Base-by-base conservation (phyloP, 176 grass and related monocot species). In the Cymbopogon citratus region DNA sequence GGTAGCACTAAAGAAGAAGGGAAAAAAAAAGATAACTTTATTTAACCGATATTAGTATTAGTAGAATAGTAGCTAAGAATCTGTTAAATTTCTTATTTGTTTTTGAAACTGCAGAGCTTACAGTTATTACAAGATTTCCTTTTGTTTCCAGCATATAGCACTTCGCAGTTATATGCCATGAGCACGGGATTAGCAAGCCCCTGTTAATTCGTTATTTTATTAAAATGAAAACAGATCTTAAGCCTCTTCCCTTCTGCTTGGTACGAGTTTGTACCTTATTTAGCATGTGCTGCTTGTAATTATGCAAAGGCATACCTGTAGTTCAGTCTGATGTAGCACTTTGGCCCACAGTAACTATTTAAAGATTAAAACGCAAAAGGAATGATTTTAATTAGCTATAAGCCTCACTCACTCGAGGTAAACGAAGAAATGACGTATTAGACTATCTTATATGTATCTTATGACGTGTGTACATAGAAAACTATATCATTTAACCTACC, bases 261-360 rank as follows among this genome's bases (percentile, higher is more conserved):
- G 57, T 73, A 73, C 80, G 35, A 46, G 4, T 36, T 35, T 56
- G 44, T 79, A 73, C 74, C 35, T 79, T 56, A 29, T 39, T 71
- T 78, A 38, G 23, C 21, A 85, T 75, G 64, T 44, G 39, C 62
- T 36, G 33, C 41, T 9, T 73, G 65, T 76, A 80, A 23, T 80
- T 33, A 36, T 63, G 72, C 46, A 73, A 39, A 77, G 72, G 36
- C 64, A 70, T 70, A 43, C 23, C 23, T 6, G 29, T 52, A 80
- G 70, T 44, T 85, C 71, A 12, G 4, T 44, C 29, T 46, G 45
- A 1, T 46, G 45, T 46, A 59, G 6, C 27, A 29, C 35, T 59
- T 77, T 2, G 11, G 5, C 23, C 21, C 1, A 5, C 25, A 23
- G 69, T 45, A 69, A 43, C 31, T 16, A 2, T 70, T 41, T 18